A percentile compares a stretch with the other conserved stretches of the same genome.
Evolutionary conservation across 495 filamentous ascomycete species (phyloP).

Genomic region (Jackrogersella multiformis): DNA sequence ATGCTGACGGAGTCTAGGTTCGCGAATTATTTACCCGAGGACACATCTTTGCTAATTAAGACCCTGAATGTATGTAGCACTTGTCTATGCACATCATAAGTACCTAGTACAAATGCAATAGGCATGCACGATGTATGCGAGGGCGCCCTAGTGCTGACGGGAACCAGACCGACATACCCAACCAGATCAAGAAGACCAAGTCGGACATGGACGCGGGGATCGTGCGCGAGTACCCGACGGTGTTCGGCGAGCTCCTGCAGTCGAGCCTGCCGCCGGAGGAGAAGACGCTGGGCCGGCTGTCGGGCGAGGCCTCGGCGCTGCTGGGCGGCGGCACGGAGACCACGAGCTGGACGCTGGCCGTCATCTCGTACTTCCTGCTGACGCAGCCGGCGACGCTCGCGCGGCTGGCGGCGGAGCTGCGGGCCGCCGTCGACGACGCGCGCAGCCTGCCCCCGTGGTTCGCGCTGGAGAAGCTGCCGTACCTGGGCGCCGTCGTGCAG

Average conservation of each 20-base stretch:
- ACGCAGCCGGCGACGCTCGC: constrained; percentile 42
- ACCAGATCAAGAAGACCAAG: constrained; percentile 10
- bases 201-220: background rate
- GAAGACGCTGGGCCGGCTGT: background rate
- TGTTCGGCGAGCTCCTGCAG: constrained; percentile 15
- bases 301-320: constrained; percentile 54
- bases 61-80: constrained; percentile 27
- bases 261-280: constrained; percentile 8
- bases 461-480: constrained; percentile 13
- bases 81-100: too few species aligned
- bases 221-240: constrained; percentile 1
- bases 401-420: constrained; percentile 49
- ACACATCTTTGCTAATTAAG: constrained; percentile 1
- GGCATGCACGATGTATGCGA: background rate
- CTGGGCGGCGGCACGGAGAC: constrained; percentile 62
- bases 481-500: constrained; percentile 8
- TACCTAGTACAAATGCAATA: background rate
- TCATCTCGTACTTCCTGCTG: constrained; percentile 52
- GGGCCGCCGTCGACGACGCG: constrained; percentile 26
- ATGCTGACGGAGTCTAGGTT: constrained; percentile 16
- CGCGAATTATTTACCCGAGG: constrained; percentile 11
- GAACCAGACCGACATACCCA: constrained; percentile 22
- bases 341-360: constrained; percentile 50
- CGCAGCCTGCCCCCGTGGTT: constrained; percentile 30
- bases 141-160: background rate